These are phyloP conservation scores for Phytopythium chamaehyphon DNA, from an alignment of 352 stramenopile genomes.

Conservation along the genomic window DNA sequence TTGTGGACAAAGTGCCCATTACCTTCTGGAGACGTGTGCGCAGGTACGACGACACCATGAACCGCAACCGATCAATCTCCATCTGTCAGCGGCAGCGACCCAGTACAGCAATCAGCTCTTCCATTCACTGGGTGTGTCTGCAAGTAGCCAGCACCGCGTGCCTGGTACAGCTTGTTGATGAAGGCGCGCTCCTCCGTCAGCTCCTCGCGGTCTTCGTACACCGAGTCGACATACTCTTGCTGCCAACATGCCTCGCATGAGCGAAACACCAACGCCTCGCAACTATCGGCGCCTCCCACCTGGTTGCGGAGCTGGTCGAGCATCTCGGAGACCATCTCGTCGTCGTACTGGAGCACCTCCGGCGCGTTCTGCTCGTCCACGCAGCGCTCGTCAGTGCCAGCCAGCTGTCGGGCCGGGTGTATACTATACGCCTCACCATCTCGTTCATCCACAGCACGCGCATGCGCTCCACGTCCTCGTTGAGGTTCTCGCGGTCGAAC, in stretches of 20 bases:
- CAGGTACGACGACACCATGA: constrained; percentile 82
- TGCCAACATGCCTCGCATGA: constrained; percentile 11
- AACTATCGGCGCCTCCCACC: constrained; percentile 15
- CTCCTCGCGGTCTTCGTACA: constrained; percentile 53
- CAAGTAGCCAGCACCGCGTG: neutral
- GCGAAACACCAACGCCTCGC: neutral
- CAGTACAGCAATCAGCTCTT: neutral
- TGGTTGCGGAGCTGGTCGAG: constrained; percentile 82
- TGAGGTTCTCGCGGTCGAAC: constrained; percentile 69
- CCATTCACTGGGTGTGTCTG: neutral
- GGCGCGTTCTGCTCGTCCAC: constrained; percentile 54
- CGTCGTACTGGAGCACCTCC: constrained; percentile 68
- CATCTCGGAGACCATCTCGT: constrained; percentile 81
- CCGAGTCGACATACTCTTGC: constrained; percentile 83
- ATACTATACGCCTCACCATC: constrained; percentile 33
- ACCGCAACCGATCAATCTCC: constrained; percentile 84
- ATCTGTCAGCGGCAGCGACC: constrained; percentile 44
- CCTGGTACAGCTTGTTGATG: constrained; percentile 82
- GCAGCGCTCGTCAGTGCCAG: neutral
- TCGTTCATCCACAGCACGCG: constrained; percentile 79
- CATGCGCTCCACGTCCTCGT: constrained; percentile 76
- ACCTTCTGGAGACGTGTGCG: constrained; percentile 74
- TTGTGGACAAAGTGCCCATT: neutral
- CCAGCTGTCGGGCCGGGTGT: neutral
- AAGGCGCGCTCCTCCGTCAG: constrained; percentile 79